Evolutionary conservation across 495 filamentous ascomycete genomes (phyloP), one percentile per base, ranked within the genome.

Genomic region (Hypoxylon crocopeplum): DNA sequence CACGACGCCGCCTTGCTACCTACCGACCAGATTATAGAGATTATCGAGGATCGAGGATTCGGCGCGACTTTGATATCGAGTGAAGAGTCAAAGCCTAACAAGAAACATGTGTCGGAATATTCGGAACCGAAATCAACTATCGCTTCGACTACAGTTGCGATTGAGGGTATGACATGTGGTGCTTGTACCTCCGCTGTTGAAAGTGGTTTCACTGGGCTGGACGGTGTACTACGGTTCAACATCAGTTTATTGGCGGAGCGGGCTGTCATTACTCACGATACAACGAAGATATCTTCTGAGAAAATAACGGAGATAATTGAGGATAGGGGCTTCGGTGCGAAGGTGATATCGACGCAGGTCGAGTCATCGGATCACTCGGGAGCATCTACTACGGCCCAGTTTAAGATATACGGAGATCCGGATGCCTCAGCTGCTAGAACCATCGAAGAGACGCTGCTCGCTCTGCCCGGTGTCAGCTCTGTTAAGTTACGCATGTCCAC

Each of bases 141-240:
- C 13, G 86, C 86, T 7, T 86, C 82, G 3, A 97, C 92, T 7
- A 98, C 90, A 0, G 75, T 98, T 36, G 87, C 90, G 13, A 86
- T 98, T n/a, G 89, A 92, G 61, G 94, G 94, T 20, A 98, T 98
- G 94, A 98, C 94, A 5, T 97, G 93, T 68, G 93, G 93, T 36
- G 92, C 93, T 27, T 98, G 93, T 67, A 96, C 93, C 6, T 90
- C 91, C 42, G 91, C 93, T 0, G 84, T 98, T 15, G 91, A 97
- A 72, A 83, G 87, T 40, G 89, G 86, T 7, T 89, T 96, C 75
- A 85, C 83, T 56, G 82, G 80, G 45, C 70, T 93, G 10, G 82
- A 86, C 10, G 95, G 93, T 5, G 61, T 98, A 11, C 63, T 88
- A 29, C 89, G 91, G 59, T 96, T 98, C 78, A 95, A 96, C 61